Conservation (phyloP, 78 protist genomes). For the Chrysochromulina tobinii region DNA sequence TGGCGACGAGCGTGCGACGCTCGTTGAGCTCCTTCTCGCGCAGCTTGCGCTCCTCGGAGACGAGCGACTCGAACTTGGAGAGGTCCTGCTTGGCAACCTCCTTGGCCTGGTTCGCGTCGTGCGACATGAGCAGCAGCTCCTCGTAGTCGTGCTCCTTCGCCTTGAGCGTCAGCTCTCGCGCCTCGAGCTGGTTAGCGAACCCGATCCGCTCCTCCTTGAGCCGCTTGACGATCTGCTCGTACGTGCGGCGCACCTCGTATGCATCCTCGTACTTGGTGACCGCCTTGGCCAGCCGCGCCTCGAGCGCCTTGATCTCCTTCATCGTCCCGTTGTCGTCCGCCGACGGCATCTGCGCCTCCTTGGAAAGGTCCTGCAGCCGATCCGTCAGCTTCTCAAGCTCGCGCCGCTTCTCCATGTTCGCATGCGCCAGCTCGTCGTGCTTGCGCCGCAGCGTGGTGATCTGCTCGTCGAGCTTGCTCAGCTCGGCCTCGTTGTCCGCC, state of each 20-base stretch:
- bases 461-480: slow-evolving; percentile 1
- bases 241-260: slow-evolving; percentile 49
- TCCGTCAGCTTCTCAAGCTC: not conserved
- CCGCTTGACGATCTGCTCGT: slow-evolving; percentile 62
- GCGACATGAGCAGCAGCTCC: slow-evolving; percentile 51
- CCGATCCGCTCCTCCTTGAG: slow-evolving; percentile 66
- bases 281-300: slow-evolving; percentile 45
- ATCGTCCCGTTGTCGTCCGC: not conserved
- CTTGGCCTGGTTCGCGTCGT: slow-evolving; percentile 52
- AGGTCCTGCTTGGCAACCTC: slow-evolving; percentile 54
- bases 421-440: slow-evolving; percentile 11
- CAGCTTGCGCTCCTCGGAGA: slow-evolving; percentile 37
- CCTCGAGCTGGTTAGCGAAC: slow-evolving; percentile 49
- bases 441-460: not conserved
- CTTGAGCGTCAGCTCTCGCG: slow-evolving; percentile 35
- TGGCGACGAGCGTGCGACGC: slow-evolving; percentile 29
- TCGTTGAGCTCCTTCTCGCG: slow-evolving; percentile 33
- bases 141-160: slow-evolving; percentile 52
- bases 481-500: not conserved
- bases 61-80: slow-evolving; percentile 27
- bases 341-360: not conserved
- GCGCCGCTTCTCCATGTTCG: not conserved
- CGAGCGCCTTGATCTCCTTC: too few relatives aligned
- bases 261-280: slow-evolving; percentile 70
- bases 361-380: not conserved